Evolutionary conservation across 768 basidiomycete species (phyloP).

Genomic region (Harrya chromipes): DNA sequence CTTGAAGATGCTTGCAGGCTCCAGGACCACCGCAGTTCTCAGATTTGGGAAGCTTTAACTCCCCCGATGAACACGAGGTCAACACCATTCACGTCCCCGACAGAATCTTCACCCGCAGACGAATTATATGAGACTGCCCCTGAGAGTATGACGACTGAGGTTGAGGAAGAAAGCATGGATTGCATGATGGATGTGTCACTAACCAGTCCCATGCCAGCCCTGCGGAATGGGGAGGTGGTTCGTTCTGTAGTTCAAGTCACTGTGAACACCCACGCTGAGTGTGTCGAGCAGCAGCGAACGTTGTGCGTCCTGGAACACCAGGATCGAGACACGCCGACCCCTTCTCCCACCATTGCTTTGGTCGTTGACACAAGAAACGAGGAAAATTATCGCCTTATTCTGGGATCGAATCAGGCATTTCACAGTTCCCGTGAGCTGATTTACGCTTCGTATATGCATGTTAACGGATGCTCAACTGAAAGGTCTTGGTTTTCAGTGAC

Average conservation of each 20-base stretch:
- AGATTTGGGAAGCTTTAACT: not conserved
- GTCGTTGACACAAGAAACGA: conserved; percentile 53
- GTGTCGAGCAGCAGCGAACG: conserved; percentile 15
- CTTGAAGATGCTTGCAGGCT: conserved; percentile 44
- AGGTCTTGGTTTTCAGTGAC: conserved; percentile 40
- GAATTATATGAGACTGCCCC: conserved; percentile 27
- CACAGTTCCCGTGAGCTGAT: conserved; percentile 58
- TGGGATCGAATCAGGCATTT: conserved; percentile 55
- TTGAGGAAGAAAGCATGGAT: conserved; percentile 8
- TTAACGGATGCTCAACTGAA: not conserved
- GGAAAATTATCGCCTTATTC: conserved; percentile 60
- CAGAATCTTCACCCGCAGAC: conserved; percentile 20
- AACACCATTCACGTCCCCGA: not conserved
- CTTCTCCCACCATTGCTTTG: conserved; percentile 36
- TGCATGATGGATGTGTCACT: conserved; percentile 17
- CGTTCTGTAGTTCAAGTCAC: not conserved
- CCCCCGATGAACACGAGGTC: not conserved
- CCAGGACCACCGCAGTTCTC: conserved; percentile 24
- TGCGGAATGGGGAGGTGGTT: not conserved
- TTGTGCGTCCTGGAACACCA: not conserved
- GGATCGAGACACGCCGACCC: conserved; percentile 14
- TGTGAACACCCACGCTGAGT: conserved; percentile 3
- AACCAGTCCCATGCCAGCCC: conserved; percentile 13
- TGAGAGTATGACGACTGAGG: conserved; percentile 22
- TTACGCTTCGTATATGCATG: too few relatives aligned